Evolutionary conservation across 805 yeast species (phyloP), one percentile per base, ranked within the genome.

Genomic region (Myxozyma melibiosi): DNA sequence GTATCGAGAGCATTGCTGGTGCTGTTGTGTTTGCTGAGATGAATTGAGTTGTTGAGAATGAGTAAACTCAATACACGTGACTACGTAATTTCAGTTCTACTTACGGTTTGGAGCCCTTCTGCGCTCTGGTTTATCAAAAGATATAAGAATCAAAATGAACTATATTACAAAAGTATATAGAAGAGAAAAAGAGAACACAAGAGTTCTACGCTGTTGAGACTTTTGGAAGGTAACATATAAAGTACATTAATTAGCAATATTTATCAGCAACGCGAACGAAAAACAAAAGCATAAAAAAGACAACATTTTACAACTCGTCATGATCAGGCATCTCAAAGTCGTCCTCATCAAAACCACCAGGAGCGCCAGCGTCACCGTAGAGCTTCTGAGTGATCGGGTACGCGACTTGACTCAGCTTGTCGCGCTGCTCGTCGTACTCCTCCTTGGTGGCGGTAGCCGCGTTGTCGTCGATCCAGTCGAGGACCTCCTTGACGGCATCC

Each of bases 301-400:
- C 34, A 14, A 16, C 31, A 53, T 8, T 37, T 67, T 11, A 63
- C 56, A 66, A 57, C 75, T 86, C 92, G 71, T 86, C 90, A 68
- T 85, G 87, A 69, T 80, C 86, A 71, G 81, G 82, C 55, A 79
- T 87, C 20, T 80, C 85, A 16, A 79, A 85, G 37, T 74, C 87
- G 16, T 80, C 85, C 16, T 79, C 86, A 35, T 74, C 80, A 41
- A 70, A 78, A 35, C 71, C 74, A 39, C 72, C 82, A 25, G 73
- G 76, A 25, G 75, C 80, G 44, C 68, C 78, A 45, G 79, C 82
- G 57, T 80, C 83, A 58, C 80, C 84, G 74, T 86, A 87, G 56
- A 92, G 76, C 79, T 92, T 94, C 64, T 92, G 81, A 50, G 96
- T 88, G 69, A 94, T 91, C 74, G 98, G 97, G 74, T 85, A 85